Percentiles rank a stretch among this genome's conserved stretches.
These are phyloP conservation scores for Ceratobasidium sp. DNA, from an alignment of 1,284 basidiomycete genomes.

Conservation along the genomic window DNA sequence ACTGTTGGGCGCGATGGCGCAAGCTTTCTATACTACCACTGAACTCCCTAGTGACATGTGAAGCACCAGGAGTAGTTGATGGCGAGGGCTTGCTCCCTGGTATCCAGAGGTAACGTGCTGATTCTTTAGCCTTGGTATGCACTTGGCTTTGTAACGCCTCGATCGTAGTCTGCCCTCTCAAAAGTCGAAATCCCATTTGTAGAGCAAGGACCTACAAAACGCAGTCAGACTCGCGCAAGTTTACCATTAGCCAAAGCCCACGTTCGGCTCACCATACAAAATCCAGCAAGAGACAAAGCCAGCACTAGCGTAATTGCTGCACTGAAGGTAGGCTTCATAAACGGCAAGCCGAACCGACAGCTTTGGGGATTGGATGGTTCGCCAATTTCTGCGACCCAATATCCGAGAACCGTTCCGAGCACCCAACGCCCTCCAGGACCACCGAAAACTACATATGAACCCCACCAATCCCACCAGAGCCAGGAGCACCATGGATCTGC, in stretches of 20 bases:
- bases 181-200: constrained; percentile 46
- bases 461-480: constrained; percentile 63
- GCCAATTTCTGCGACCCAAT: constrained; percentile 53
- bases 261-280: constrained; percentile 55
- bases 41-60: neutral
- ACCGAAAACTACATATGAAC: constrained; percentile 62
- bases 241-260: neutral
- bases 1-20: constrained; percentile 33
- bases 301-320: constrained; percentile 44
- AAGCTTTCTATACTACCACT: neutral
- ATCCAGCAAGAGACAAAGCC: constrained; percentile 55
- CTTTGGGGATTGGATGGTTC: constrained; percentile 58
- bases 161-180: constrained; percentile 55
- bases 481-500: constrained; percentile 53
- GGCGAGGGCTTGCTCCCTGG: neutral
- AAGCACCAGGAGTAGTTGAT: neutral
- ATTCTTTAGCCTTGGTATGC: neutral
- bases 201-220: constrained; percentile 6
- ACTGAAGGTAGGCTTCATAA: constrained; percentile 6
- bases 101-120: constrained; percentile 16
- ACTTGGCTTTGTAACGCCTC: constrained; percentile 49
- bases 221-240: neutral
- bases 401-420: constrained; percentile 59
- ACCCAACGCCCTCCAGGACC: constrained; percentile 62
- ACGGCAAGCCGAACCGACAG: constrained; percentile 53